Evolutionary conservation across 2,329 filamentous ascomycete species (phyloP).

Genomic region (Balansia obtecta): DNA sequence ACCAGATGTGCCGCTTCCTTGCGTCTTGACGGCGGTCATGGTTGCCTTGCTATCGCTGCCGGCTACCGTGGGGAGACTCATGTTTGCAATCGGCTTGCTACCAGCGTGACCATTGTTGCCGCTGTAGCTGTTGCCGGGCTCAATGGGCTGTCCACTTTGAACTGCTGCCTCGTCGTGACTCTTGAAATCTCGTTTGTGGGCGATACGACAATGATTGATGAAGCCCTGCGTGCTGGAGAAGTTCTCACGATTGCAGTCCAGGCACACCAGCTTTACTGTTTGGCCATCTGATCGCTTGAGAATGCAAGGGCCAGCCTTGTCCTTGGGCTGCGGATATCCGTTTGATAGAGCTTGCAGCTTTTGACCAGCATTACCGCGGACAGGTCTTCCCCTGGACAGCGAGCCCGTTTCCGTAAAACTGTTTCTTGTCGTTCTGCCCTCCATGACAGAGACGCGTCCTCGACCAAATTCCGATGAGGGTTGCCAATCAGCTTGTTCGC

Average conservation of each 20-base stretch:
- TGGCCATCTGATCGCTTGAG: slow-evolving; percentile 77
- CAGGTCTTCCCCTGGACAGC: slow-evolving; percentile 36
- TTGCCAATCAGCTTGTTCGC: slow-evolving; percentile 37
- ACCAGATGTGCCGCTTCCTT: slow-evolving; percentile 3
- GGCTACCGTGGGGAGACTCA: not conserved
- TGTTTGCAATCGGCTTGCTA: not conserved
- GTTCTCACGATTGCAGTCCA: slow-evolving; percentile 78
- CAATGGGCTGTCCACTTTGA: slow-evolving; percentile 72
- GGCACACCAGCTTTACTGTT: slow-evolving; percentile 80
- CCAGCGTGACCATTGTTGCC: slow-evolving; percentile 1
- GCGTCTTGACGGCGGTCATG: not conserved
- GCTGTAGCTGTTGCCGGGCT: slow-evolving; percentile 23
- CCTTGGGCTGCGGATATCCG: slow-evolving; percentile 62
- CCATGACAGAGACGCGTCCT: slow-evolving; percentile 34
- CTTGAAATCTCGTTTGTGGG: slow-evolving; percentile 85
- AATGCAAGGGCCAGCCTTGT: slow-evolving; percentile 71
- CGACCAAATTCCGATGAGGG: slow-evolving; percentile 28
- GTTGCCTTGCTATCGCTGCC: slow-evolving; percentile 15
- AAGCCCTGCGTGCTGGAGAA: slow-evolving; percentile 98
- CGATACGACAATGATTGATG: slow-evolving; percentile 96
- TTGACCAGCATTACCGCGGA: slow-evolving; percentile 39
- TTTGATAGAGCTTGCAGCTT: slow-evolving; percentile 58
- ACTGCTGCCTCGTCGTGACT: slow-evolving; percentile 91
- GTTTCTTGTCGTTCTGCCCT: slow-evolving; percentile 71
- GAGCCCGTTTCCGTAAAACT: slow-evolving; percentile 38